A percentile compares a stretch with the other conserved stretches of the same genome.
Evolutionary conservation across 2,329 filamentous ascomycete genomes (phyloP).

Genomic region (Sclerotinia trifoliorum): DNA sequence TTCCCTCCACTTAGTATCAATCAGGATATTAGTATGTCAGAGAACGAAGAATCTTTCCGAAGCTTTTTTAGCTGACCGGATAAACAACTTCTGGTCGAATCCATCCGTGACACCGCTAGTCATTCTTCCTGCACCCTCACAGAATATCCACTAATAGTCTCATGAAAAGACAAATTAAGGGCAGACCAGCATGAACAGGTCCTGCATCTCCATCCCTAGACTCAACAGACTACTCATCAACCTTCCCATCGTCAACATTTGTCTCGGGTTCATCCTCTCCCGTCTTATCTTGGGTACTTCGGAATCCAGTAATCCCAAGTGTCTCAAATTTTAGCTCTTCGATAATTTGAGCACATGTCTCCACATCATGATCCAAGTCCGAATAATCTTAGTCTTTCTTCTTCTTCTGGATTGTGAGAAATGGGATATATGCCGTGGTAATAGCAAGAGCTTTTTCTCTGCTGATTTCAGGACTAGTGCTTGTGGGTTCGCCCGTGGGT

Average conservation of each 20-base stretch:
- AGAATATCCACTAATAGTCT: not conserved
- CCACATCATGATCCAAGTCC: not conserved
- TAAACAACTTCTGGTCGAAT: not conserved
- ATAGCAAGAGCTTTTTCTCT: not conserved
- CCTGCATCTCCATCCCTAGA: not conserved
- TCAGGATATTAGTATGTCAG: not conserved
- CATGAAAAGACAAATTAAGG: not conserved
- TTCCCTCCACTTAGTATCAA: not conserved
- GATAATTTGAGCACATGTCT: not conserved
- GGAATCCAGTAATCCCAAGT: not conserved
- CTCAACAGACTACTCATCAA: rapidly evolving
- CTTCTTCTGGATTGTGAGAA: not conserved
- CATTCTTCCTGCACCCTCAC: not conserved
- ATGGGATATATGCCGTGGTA: not conserved
- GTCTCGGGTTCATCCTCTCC: not conserved
- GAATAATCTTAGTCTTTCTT: not conserved
- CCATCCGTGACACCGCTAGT: not conserved
- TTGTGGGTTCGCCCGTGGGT: too few species aligned
- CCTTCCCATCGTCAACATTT: not conserved
- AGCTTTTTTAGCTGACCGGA: not conserved
- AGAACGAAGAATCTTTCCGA: not conserved
- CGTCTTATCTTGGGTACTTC: not conserved
- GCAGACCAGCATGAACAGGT: not conserved
- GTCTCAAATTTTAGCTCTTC: not conserved
- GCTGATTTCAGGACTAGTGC: not conserved